These are phyloP conservation scores for Pythium rishiriense DNA, from an alignment of 352 stramenopile species.

Conservation along the genomic window DNA sequence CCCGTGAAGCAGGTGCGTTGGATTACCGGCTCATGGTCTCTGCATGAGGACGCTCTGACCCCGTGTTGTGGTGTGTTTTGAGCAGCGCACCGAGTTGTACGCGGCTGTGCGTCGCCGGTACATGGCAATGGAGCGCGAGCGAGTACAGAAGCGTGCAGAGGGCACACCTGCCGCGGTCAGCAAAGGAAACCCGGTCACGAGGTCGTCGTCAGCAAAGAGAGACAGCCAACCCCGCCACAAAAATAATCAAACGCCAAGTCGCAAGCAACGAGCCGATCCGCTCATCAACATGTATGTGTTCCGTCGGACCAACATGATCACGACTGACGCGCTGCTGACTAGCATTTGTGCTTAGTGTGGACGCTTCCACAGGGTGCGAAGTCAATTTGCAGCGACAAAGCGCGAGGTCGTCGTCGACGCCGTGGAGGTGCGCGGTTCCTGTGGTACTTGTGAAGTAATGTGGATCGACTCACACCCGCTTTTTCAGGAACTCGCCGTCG, in stretches of 20 bases:
- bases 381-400: constrained; percentile 20
- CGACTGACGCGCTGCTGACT: background rate
- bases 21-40: background rate
- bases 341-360: constrained; percentile 27
- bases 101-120: constrained; percentile 53
- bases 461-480: background rate
- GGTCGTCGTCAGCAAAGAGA: too few relatives aligned
- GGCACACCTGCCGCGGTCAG: background rate
- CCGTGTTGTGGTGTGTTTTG: background rate
- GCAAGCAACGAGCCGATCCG: background rate
- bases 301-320: background rate
- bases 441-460: too few relatives aligned
- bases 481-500: constrained; percentile 2
- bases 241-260: background rate
- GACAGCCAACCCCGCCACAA: background rate
- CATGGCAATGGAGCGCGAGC: constrained; percentile 56
- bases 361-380: constrained; percentile 4
- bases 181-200: too few relatives aligned
- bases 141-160: constrained; percentile 15
- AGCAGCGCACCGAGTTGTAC: constrained; percentile 46
- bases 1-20: constrained; percentile 5
- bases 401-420: constrained; percentile 43
- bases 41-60: background rate
- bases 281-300: background rate
- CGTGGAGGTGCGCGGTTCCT: constrained; percentile 44